Evolutionary conservation across 768 basidiomycete species (phyloP).

Genomic region (Auriscalpium vulgare): DNA sequence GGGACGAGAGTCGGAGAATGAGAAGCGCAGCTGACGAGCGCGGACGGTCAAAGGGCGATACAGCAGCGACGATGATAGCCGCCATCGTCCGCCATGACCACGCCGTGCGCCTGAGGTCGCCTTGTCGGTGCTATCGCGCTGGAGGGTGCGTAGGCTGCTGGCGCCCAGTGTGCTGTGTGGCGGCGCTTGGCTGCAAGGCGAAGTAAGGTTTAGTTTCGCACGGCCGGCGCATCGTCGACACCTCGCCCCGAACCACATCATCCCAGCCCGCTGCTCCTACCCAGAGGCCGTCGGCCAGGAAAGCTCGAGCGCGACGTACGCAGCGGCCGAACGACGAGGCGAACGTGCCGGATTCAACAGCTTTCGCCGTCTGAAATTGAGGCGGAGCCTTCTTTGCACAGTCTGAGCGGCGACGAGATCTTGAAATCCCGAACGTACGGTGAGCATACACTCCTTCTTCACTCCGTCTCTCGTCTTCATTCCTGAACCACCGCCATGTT

Average conservation of each 20-base stretch:
- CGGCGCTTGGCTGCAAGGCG: background rate
- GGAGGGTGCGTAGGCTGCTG: background rate
- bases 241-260: slow-evolving; percentile 15
- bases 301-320: background rate
- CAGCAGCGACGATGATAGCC: background rate
- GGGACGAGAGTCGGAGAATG: too few relatives aligned
- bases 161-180: background rate
- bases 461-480: background rate
- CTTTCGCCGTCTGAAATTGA: slow-evolving; percentile 4
- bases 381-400: slow-evolving; percentile 12
- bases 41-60: background rate
- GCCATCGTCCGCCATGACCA: background rate
- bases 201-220: slow-evolving; percentile 5
- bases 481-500: background rate
- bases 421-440: slow-evolving; percentile 18
- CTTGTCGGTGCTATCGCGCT: background rate
- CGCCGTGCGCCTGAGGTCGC: background rate
- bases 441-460: slow-evolving; percentile 4
- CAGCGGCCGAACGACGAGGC: background rate
- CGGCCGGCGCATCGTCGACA: slow-evolving; percentile 9
- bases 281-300: background rate
- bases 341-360: background rate
- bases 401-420: slow-evolving; percentile 20
- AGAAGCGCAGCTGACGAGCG: background rate
- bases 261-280: background rate